phyloP scores from a whole-genome alignment of 169 alveolate genomes.

The Plasmodium reichenowi region DNA sequence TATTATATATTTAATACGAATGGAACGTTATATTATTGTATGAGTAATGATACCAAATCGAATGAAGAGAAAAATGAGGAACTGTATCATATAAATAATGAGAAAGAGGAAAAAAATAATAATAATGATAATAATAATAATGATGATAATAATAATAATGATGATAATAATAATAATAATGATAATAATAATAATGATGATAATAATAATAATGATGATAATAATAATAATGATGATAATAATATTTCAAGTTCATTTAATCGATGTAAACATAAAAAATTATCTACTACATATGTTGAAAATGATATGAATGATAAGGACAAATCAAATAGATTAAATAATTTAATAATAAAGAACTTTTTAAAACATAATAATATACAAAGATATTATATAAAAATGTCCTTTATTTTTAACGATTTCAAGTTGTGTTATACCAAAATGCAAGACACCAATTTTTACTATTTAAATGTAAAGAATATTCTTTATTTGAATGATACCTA shows the following conservation, averaged over 20 bases:
- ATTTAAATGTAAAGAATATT: conserved; percentile 50
- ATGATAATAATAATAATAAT: not conserved
- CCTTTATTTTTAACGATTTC: conserved; percentile 70
- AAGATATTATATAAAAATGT: conserved; percentile 28
- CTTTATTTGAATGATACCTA: conserved; percentile 62
- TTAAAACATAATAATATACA: not conserved
- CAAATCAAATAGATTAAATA: too few relatives aligned
- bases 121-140: not conserved
- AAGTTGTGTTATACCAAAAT: conserved; percentile 16
- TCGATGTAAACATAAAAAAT: not conserved
- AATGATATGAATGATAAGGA: not conserved
- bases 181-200: not conserved
- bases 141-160: not conserved
- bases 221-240: not conserved
- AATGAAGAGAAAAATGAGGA: not conserved
- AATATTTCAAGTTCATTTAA: not conserved
- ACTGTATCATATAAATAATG: not conserved
- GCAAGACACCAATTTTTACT: conserved; percentile 15
- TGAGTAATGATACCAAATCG: not conserved
- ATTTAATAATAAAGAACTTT: not conserved
- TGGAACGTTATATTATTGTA: conserved; percentile 60
- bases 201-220: not conserved
- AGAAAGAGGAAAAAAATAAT: not conserved
- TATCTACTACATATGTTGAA: not conserved
- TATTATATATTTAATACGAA: conserved; percentile 69